phyloP scores from a whole-genome alignment of 2,329 filamentous ascomycete species.

The Arachnopeziza araneosa region DNA sequence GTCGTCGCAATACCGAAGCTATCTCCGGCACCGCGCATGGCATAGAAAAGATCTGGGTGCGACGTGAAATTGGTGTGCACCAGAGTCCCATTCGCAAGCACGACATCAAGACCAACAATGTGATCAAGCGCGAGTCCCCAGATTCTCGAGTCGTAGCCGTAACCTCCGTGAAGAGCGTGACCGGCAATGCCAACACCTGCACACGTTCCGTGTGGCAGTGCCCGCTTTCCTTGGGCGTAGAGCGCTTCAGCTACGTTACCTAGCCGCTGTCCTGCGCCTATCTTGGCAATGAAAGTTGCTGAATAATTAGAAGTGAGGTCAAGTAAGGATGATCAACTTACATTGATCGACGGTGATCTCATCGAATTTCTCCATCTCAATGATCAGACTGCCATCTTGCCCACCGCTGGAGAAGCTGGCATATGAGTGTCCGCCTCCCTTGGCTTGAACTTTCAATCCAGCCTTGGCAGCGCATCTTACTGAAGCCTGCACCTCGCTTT shows the following conservation, averaged over 20 bases:
- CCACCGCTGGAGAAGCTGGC: constrained; percentile 43
- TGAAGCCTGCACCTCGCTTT: constrained; percentile 36
- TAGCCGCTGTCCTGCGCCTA: constrained; percentile 38
- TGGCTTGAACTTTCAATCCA: constrained; percentile 44
- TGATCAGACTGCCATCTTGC: constrained; percentile 44
- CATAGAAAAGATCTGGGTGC: constrained; percentile 30
- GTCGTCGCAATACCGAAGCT: constrained; percentile 32
- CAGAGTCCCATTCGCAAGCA: constrained; percentile 33
- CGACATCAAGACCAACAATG: constrained; percentile 42
- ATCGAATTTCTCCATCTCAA: constrained; percentile 50
- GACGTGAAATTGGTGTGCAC: constrained; percentile 21
- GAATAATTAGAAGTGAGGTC: background rate
- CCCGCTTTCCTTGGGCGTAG: constrained; percentile 32
- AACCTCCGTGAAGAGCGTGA: constrained; percentile 43
- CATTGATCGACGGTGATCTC: constrained; percentile 44
- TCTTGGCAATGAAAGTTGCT: constrained; percentile 21
- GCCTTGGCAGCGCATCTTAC: constrained; percentile 40
- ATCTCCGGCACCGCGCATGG: constrained; percentile 32
- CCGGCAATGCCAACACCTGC: constrained; percentile 41
- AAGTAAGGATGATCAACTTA: constrained; percentile 1
- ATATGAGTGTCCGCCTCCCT: constrained; percentile 51
- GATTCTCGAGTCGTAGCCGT: constrained; percentile 38
- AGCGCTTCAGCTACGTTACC: constrained; percentile 38
- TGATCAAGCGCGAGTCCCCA: constrained; percentile 48
- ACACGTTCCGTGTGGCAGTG: constrained; percentile 40